Conservation (phyloP, 192 early-diverging fungal genomes). For the Polychytrium aggregatum region DNA sequence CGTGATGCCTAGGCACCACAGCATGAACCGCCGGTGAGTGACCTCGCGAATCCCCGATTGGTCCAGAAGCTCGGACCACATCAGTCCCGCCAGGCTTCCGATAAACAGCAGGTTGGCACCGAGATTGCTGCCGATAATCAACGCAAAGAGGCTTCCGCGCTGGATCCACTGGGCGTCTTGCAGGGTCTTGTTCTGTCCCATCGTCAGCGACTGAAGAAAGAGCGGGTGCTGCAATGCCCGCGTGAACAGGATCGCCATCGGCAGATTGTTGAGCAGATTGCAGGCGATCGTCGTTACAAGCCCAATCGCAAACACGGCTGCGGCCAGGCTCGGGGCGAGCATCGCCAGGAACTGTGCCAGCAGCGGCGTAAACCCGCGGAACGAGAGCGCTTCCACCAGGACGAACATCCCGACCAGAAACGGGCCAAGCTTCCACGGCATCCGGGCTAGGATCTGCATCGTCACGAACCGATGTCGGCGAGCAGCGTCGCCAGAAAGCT, state of each 20-base stretch:
- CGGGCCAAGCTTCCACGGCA: conserved; percentile 68
- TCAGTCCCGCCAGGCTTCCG: conserved; percentile 65
- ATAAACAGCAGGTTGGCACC: conserved; percentile 68
- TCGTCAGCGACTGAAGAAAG: conserved; percentile 28
- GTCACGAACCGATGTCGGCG: background rate
- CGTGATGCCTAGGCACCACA: conserved; percentile 46
- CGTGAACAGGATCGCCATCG: conserved; percentile 75
- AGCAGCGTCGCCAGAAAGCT: background rate
- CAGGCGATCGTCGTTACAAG: conserved; percentile 55
- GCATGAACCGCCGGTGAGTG: conserved; percentile 41
- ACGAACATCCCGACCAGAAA: conserved; percentile 84
- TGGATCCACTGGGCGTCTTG: conserved; percentile 14
- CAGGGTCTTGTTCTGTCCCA: conserved; percentile 3
- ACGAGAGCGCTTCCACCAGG: conserved; percentile 58
- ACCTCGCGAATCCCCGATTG: conserved; percentile 11
- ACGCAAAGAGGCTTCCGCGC: conserved; percentile 54
- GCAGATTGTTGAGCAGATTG: conserved; percentile 73
- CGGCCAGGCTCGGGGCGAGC: conserved; percentile 28
- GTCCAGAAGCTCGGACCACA: conserved; percentile 24
- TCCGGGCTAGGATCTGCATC: conserved; percentile 15
- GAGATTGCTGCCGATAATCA: conserved; percentile 70
- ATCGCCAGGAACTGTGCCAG: conserved; percentile 42
- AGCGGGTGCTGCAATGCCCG: conserved; percentile 54
- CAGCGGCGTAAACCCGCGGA: conserved; percentile 62
- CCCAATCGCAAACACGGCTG: conserved; percentile 46